phyloP scores from a whole-genome alignment of 768 basidiomycete species.

The Serpula lacrymans region DNA sequence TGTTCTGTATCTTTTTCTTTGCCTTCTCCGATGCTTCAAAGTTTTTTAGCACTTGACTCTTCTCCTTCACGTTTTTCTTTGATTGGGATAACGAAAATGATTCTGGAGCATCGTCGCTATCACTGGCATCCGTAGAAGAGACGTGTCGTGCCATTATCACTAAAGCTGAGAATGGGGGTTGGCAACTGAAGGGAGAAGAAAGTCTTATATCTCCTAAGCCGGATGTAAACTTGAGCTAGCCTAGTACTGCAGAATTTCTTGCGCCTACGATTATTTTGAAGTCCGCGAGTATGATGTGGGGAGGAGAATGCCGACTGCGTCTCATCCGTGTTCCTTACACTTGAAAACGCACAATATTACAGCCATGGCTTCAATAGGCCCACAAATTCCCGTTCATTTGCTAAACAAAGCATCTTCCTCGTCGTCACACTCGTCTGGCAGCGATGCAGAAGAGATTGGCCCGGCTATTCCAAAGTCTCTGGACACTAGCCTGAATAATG shows the following conservation, averaged over 20 bases:
- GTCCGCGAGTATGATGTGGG: too few relatives aligned
- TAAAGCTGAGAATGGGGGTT: too few relatives aligned
- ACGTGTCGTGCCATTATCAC: too few relatives aligned
- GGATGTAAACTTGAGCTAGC: too few relatives aligned
- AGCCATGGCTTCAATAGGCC: constrained; percentile 52
- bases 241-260: too few relatives aligned
- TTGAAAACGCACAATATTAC: not conserved
- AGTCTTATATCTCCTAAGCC: too few relatives aligned
- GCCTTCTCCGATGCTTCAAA: constrained; percentile 36
- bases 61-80: constrained; percentile 38
- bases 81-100: constrained; percentile 44
- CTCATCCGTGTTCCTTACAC: too few relatives aligned
- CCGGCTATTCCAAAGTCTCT: constrained; percentile 16
- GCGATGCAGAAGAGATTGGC: constrained; percentile 33
- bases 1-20: constrained; percentile 42
- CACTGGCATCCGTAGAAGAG: too few relatives aligned
- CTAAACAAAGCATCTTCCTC: constrained; percentile 15
- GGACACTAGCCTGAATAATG: constrained; percentile 15
- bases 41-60: constrained; percentile 33
- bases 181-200: too few relatives aligned
- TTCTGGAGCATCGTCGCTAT: constrained; percentile 51
- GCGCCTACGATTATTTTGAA: too few relatives aligned
- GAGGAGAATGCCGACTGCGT: too few relatives aligned
- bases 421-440: too few relatives aligned
- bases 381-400: constrained; percentile 52